These are phyloP conservation scores for Xanthoceras sorbifolium DNA, from an alignment of 345 rosid species.

Conservation along the genomic window DNA sequence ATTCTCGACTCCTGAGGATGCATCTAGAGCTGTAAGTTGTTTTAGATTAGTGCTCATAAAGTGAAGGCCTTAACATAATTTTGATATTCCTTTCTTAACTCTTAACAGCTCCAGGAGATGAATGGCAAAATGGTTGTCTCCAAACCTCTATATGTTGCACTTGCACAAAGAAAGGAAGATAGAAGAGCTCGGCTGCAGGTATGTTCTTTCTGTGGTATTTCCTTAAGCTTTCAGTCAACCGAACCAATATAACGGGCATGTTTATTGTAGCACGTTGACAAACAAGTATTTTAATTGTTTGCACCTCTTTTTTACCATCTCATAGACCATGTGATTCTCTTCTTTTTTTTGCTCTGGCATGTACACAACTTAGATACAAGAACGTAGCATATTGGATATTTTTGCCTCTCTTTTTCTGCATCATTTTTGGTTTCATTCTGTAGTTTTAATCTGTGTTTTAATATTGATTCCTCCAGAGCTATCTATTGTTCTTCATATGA, in stretches of 20 bases:
- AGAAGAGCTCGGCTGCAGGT: constrained; percentile 96
- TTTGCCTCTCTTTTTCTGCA: not conserved
- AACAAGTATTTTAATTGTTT: not conserved
- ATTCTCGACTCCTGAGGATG: constrained; percentile 79
- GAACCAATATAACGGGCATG: not conserved
- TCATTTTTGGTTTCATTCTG: not conserved
- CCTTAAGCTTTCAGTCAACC: not conserved
- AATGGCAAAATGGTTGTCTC: constrained; percentile 86
- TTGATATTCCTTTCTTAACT: constrained; percentile 6
- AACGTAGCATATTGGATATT: not conserved
- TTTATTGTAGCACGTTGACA: not conserved
- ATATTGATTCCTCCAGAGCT: not conserved
- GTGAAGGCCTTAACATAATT: constrained; percentile 14
- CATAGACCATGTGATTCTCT: not conserved
- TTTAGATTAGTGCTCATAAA: not conserved
- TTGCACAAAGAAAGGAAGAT: constrained; percentile 93
- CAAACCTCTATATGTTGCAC: constrained; percentile 93
- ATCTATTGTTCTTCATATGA: not conserved
- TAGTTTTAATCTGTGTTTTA: not conserved
- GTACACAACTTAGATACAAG: not conserved
- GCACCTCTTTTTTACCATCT: not conserved
- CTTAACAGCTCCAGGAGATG: constrained; percentile 72
- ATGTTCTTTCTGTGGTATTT: not conserved
- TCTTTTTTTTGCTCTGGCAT: not conserved
- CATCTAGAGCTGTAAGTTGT: constrained; percentile 76